These are phyloP conservation scores for Thymus quinquecostatus DNA, from an alignment of 257 asterid species.

Conservation along the genomic window DNA sequence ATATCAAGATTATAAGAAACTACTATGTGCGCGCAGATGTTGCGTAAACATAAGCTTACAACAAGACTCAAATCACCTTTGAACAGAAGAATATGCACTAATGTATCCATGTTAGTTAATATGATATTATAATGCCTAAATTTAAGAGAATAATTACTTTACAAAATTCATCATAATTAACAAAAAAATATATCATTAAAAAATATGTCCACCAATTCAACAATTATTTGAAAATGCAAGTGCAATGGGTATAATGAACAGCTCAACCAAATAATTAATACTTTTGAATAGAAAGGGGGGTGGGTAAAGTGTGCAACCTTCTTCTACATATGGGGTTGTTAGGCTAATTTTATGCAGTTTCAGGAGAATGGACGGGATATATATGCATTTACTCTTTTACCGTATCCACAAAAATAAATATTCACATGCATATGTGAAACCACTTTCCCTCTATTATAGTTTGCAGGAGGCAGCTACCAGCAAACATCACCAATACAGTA, in stretches of 20 bases:
- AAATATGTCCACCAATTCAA: background rate
- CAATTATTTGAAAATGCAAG: background rate
- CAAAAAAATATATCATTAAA: background rate
- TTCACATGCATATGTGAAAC: background rate
- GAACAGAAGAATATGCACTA: background rate
- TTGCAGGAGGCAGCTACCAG: background rate
- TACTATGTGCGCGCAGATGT: background rate
- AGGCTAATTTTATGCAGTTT: too few species aligned
- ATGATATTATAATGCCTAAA: background rate
- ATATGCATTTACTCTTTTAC: background rate
- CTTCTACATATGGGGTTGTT: too few species aligned
- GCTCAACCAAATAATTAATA: too few species aligned
- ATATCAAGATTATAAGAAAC: too few species aligned
- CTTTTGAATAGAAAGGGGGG: too few species aligned
- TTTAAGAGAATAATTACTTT: background rate
- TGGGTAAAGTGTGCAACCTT: too few species aligned
- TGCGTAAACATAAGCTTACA: background rate
- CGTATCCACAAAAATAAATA: constrained; percentile 7
- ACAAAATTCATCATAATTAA: background rate
- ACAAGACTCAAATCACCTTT: background rate
- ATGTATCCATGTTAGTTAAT: background rate
- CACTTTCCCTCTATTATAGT: background rate
- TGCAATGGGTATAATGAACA: background rate
- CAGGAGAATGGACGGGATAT: background rate
- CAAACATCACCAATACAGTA: background rate